These are phyloP conservation scores for Phytophthora constricta DNA, from an alignment of 352 stramenopile genomes.

Conservation along the genomic window DNA sequence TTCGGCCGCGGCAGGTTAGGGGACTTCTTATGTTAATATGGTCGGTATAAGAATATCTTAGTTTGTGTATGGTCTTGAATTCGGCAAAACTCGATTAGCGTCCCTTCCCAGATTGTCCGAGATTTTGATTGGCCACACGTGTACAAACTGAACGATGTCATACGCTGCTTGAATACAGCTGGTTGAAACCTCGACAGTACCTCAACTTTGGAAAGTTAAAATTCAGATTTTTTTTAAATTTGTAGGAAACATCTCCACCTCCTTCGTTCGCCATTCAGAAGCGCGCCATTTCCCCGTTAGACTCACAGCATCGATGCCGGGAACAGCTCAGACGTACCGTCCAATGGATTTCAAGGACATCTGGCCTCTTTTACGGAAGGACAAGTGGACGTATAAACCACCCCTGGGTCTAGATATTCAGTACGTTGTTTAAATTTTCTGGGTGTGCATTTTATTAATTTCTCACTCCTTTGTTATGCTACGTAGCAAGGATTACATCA, in stretches of 20 bases:
- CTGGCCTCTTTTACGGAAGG: too few relatives aligned
- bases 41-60: neutral
- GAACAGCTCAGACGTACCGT: too few relatives aligned
- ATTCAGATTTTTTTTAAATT: neutral
- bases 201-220: neutral
- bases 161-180: too few relatives aligned
- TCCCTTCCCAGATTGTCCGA: neutral
- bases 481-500: neutral
- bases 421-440: neutral
- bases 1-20: neutral
- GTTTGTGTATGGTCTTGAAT: neutral
- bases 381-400: too few relatives aligned
- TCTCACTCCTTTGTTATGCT: neutral
- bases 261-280: neutral
- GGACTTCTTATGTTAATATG: neutral
- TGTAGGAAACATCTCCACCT: neutral
- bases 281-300: neutral
- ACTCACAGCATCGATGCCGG: too few relatives aligned
- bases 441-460: neutral
- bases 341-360: too few relatives aligned
- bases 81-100: neutral
- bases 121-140: neutral
- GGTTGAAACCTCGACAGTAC: neutral
- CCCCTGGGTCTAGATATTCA: neutral
- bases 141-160: neutral